Evolutionary conservation across 169 alveolate genomes (phyloP).

Genomic region (Plasmodium relictum): DNA sequence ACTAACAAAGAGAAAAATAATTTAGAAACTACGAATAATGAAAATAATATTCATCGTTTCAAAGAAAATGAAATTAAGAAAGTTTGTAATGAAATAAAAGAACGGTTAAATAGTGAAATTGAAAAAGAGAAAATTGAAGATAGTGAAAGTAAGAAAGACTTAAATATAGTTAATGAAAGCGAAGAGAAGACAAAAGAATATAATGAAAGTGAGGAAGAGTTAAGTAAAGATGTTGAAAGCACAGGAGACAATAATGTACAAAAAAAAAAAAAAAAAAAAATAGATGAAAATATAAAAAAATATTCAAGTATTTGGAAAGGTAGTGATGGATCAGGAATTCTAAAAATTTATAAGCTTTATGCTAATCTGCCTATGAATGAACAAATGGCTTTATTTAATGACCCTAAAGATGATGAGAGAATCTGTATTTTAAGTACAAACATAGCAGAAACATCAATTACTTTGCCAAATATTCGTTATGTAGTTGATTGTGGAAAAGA

Average conservation of each 20-base stretch:
- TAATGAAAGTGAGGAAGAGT: neutral
- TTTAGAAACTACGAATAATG: neutral
- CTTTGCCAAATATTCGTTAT: constrained; percentile 97
- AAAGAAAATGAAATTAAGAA: no score
- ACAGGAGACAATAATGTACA: constrained; percentile 26
- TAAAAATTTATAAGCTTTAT: constrained; percentile 89
- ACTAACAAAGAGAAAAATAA: neutral
- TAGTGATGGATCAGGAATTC: constrained; percentile 83
- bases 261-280: constrained; percentile 42
- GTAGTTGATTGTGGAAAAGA: constrained; percentile 98
- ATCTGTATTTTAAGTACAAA: constrained; percentile 98
- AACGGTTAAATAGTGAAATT: constrained; percentile 64
- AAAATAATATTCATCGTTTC: neutral
- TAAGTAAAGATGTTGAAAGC: neutral
- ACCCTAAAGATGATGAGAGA: constrained; percentile 93
- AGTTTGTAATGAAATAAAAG: neutral
- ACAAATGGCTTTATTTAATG: constrained; percentile 86
- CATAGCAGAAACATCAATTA: constrained; percentile 99
- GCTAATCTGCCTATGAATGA: constrained; percentile 84
- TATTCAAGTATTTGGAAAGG: constrained; percentile 81
- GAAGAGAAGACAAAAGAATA: neutral
- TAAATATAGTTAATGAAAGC: constrained; percentile 32
- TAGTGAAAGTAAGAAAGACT: constrained; percentile 43
- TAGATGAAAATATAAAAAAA: constrained; percentile 56
- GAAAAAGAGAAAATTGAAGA: constrained; percentile 27